Conservation (phyloP, 2,329 filamentous ascomycete genomes). For the Curvularia sp. region DNA sequence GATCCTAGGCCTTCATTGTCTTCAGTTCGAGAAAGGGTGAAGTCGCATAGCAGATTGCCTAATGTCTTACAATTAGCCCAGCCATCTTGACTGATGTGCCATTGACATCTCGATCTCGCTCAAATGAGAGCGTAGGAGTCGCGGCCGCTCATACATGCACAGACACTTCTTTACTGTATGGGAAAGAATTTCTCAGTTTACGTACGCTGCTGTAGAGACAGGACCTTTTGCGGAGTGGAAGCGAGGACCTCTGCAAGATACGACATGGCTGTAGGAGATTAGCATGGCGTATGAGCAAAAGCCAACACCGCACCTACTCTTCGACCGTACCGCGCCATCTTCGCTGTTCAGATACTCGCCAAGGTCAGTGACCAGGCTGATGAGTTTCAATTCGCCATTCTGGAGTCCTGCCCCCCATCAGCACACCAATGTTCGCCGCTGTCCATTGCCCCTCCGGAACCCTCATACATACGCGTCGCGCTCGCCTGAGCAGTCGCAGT, state of each 20-base stretch:
- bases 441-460: slow-evolving; percentile 5
- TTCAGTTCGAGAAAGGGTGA: slow-evolving; percentile 69
- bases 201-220: slow-evolving; percentile 66
- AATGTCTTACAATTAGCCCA: slow-evolving; percentile 16
- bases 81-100: background rate
- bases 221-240: slow-evolving; percentile 61
- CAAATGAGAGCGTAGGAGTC: background rate
- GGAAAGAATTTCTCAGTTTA: slow-evolving; percentile 2
- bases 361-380: slow-evolving; percentile 68
- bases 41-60: slow-evolving; percentile 66
- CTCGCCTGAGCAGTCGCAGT: slow-evolving; percentile 53
- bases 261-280: slow-evolving; percentile 50
- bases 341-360: slow-evolving; percentile 73
- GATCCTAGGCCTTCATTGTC: slow-evolving; percentile 62
- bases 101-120: background rate
- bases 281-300: slow-evolving; percentile 14
- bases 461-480: slow-evolving; percentile 48
- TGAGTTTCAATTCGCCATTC: slow-evolving; percentile 65
- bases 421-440: slow-evolving; percentile 22
- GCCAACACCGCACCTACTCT: slow-evolving; percentile 53
- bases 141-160: background rate
- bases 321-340: slow-evolving; percentile 65
- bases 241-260: slow-evolving; percentile 61
- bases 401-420: slow-evolving; percentile 60
- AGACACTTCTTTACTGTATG: background rate